These are phyloP conservation scores for Salvia splendens DNA, from an alignment of 257 asterid genomes.

Conservation along the genomic window DNA sequence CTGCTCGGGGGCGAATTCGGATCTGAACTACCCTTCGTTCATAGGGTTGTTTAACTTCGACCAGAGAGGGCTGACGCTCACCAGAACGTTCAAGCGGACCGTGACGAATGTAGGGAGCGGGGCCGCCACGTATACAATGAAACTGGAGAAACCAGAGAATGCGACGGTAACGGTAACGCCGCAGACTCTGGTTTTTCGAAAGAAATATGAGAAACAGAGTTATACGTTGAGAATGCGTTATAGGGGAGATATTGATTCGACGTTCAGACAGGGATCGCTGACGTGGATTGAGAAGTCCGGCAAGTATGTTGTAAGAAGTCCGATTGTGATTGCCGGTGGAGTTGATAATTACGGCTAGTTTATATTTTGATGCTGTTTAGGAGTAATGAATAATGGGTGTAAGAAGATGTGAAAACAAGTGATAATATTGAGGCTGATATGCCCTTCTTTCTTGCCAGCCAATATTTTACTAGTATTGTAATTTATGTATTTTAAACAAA, in stretches of 20 bases:
- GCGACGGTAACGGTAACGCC: constrained; percentile 32
- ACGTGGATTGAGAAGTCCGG: constrained; percentile 42
- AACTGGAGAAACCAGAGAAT: constrained; percentile 31
- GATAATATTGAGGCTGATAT: too few species aligned
- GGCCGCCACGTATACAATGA: constrained; percentile 33
- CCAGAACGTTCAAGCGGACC: constrained; percentile 34
- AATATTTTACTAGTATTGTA: too few species aligned
- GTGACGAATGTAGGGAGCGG: constrained; percentile 47
- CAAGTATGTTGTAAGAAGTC: constrained; percentile 41
- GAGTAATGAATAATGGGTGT: too few species aligned
- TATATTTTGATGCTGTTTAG: too few species aligned
- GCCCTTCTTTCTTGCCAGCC: too few species aligned
- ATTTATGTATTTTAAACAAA: too few species aligned
- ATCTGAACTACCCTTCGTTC: constrained; percentile 51
- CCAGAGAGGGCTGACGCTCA: constrained; percentile 25
- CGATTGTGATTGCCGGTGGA: constrained; percentile 38
- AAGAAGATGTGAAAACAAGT: too few species aligned
- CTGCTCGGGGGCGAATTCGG: constrained; percentile 35
- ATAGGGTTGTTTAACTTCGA: constrained; percentile 30
- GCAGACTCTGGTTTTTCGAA: constrained; percentile 31
- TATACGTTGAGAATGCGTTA: constrained; percentile 37
- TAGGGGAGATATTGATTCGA: constrained; percentile 4
- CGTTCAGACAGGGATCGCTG: constrained; percentile 32
- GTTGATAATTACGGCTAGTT: constrained; percentile 29
- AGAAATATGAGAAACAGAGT: constrained; percentile 46